Conservation (phyloP, 768 basidiomycete species). For the Rhodotorula taiwanensis region DNA sequence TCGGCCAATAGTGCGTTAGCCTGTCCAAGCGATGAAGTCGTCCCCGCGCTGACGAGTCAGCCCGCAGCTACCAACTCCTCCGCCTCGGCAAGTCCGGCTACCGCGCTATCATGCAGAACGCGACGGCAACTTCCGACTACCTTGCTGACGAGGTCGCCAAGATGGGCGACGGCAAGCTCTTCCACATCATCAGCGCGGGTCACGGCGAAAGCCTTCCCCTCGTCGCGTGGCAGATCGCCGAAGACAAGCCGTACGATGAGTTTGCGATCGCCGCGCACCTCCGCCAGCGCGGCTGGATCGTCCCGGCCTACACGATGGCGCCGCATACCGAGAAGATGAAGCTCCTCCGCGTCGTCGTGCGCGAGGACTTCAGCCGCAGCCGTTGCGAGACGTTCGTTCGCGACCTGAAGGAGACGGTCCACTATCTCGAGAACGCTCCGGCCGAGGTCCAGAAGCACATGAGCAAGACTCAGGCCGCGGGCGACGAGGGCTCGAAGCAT, state of each 20-base stretch:
- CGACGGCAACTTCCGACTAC: slow-evolving; percentile 40
- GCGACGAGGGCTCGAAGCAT: slow-evolving; percentile 4
- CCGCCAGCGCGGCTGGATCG: slow-evolving; percentile 39
- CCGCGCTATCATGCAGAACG: slow-evolving; percentile 43
- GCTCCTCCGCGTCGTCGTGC: slow-evolving; percentile 44
- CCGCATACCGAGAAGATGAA: slow-evolving; percentile 37
- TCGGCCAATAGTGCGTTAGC: slow-evolving; percentile 35
- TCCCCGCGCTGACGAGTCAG: no score
- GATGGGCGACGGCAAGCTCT: slow-evolving; percentile 34
- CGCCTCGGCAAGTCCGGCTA: slow-evolving; percentile 41
- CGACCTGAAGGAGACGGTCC: slow-evolving; percentile 38
- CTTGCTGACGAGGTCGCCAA: slow-evolving; percentile 35
- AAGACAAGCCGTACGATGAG: slow-evolving; percentile 41
- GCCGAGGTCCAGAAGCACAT: slow-evolving; percentile 39
- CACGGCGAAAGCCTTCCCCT: slow-evolving; percentile 41
- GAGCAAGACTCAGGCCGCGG: slow-evolving; percentile 4
- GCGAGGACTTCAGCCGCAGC: slow-evolving; percentile 42
- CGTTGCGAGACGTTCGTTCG: slow-evolving; percentile 42
- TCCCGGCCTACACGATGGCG: slow-evolving; percentile 27
- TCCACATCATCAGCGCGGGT: slow-evolving; percentile 40
- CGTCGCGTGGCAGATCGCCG: slow-evolving; percentile 42
- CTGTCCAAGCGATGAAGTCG: no score
- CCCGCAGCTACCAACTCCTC: slow-evolving; percentile 4
- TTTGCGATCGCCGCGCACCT: slow-evolving; percentile 43
- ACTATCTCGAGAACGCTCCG: slow-evolving; percentile 41